A percentile compares a stretch with the other conserved stretches of the same genome.
phyloP scores from a whole-genome alignment of 129 eudicot genomes.

The Mikania micrantha region DNA sequence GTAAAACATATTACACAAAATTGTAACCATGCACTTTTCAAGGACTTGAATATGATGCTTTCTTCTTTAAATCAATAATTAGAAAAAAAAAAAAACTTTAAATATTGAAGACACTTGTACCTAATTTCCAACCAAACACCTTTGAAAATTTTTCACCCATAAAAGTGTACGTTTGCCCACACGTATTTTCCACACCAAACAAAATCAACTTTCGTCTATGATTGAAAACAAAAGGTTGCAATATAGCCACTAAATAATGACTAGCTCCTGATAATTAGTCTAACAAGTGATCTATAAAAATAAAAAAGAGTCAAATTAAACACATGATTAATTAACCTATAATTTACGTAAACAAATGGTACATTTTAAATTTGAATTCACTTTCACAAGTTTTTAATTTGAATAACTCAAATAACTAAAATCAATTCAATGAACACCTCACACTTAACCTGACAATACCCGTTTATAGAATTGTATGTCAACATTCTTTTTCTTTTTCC shows the following conservation, averaged over 20 bases:
- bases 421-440: neutral
- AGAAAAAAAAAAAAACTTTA: neutral
- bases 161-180: slow-evolving; percentile 8
- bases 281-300: no score
- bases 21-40: neutral
- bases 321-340: no score
- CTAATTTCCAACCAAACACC: slow-evolving; percentile 38
- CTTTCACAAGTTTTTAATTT: no score
- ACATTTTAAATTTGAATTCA: no score
- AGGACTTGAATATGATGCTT: neutral
- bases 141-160: neutral
- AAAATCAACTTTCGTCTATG: slow-evolving; percentile 17
- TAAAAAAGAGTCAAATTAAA: no score
- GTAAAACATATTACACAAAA: neutral
- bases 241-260: neutral
- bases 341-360: no score
- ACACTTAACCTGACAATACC: no score
- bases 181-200: slow-evolving; percentile 26
- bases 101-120: neutral
- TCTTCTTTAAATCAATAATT: neutral
- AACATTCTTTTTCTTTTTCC: neutral
- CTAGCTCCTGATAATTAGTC: neutral
- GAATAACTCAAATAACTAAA: neutral
- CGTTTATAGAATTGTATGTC: no score
- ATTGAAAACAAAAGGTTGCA: neutral